phyloP scores from a whole-genome alignment of 176 grass and related monocot genomes.

The Phragmites australis region DNA sequence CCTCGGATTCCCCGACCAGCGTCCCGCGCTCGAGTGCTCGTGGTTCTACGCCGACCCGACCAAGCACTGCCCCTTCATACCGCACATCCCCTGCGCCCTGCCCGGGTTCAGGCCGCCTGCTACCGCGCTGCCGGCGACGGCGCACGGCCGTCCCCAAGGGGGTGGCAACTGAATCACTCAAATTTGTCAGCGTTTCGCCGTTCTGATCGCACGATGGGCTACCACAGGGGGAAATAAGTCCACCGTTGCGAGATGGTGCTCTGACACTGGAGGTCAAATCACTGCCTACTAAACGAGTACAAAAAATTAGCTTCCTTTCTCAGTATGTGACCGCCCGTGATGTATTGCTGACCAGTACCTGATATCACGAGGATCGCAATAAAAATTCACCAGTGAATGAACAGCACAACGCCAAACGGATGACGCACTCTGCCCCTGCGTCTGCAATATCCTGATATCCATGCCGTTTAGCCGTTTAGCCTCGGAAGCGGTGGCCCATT shows the following conservation, averaged over 20 bases:
- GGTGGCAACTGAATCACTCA: not conserved
- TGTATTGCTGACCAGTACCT: not conserved
- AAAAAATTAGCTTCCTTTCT: not conserved
- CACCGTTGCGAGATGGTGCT: not conserved
- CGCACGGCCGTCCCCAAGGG: not conserved
- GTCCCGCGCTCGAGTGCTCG: conserved; percentile 56
- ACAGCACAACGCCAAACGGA: too few relatives aligned
- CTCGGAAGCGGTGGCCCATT: too few relatives aligned
- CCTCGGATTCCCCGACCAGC: conserved; percentile 58
- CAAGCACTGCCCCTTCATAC: conserved; percentile 61
- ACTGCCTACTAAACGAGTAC: conserved; percentile 13
- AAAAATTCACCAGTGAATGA: too few relatives aligned
- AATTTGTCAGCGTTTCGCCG: not conserved
- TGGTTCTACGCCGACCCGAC: conserved; percentile 50
- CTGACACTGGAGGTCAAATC: not conserved
- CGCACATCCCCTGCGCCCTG: conserved; percentile 64
- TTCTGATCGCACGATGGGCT: not conserved
- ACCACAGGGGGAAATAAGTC: conserved; percentile 7
- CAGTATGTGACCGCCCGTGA: not conserved
- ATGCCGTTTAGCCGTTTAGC: too few relatives aligned
- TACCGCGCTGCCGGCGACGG: not conserved
- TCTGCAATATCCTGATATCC: too few relatives aligned
- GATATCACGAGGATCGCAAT: too few relatives aligned
- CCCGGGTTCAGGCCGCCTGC: conserved; percentile 32
- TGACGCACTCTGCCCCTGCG: too few relatives aligned